Conservation (phyloP, 306 rosid genomes). For the Cicer cuneatum region DNA sequence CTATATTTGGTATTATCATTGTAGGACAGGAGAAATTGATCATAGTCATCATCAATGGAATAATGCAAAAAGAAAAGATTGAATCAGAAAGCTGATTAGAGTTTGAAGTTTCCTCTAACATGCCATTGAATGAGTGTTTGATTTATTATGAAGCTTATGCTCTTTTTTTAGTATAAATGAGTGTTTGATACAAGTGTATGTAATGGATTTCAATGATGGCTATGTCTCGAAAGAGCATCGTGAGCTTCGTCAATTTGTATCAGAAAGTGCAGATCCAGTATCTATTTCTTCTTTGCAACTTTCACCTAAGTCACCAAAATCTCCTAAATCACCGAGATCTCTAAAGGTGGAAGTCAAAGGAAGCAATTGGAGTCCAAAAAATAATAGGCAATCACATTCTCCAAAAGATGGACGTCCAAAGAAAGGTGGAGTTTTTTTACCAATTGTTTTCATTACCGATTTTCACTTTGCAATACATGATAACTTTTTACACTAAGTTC, state of each 20-base stretch:
- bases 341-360: constrained; percentile 48
- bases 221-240: constrained; percentile 56
- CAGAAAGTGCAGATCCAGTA: constrained; percentile 59
- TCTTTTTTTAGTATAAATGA: constrained; percentile 36
- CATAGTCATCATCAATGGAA: background rate
- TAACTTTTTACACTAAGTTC: background rate
- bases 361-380: constrained; percentile 50
- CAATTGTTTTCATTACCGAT: background rate
- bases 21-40: constrained; percentile 42
- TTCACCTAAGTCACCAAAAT: constrained; percentile 52
- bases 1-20: constrained; percentile 23
- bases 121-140: constrained; percentile 9
- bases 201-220: constrained; percentile 61
- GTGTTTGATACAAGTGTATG: constrained; percentile 32
- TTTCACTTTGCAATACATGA: background rate
- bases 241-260: constrained; percentile 53
- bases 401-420: constrained; percentile 59
- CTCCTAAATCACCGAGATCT: constrained; percentile 56
- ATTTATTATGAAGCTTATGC: constrained; percentile 20
- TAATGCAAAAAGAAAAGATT: constrained; percentile 15
- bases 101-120: constrained; percentile 34
- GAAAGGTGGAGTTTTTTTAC: constrained; percentile 53
- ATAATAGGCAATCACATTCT: constrained; percentile 48
- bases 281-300: constrained; percentile 53
- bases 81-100: constrained; percentile 28